A percentile compares a stretch with the other conserved stretches of the same genome.
phyloP scores from a whole-genome alignment of 2,329 filamentous ascomycete genomes.

The Sphaerulina musiva region DNA sequence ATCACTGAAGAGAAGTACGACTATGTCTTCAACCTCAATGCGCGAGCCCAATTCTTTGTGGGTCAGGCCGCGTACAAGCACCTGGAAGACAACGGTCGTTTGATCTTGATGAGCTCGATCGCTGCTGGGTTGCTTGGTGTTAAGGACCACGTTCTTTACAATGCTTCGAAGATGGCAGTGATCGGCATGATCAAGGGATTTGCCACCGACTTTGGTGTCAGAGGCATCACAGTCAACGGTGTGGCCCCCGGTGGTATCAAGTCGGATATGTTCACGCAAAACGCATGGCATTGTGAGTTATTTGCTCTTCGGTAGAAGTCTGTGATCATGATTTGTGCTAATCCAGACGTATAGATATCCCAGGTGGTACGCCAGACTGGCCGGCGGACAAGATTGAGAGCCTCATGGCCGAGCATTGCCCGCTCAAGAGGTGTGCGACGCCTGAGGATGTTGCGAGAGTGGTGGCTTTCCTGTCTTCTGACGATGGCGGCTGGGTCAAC shows the following conservation, averaged over 20 bases:
- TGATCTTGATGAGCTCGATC: conserved; percentile 70
- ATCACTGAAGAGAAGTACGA: conserved; percentile 65
- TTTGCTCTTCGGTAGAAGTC: not conserved
- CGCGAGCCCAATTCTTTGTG: conserved; percentile 68
- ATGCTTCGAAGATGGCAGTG: conserved; percentile 64
- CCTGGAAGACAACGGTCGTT: conserved; percentile 61
- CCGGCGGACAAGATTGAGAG: conserved; percentile 46
- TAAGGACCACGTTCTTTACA: conserved; percentile 65
- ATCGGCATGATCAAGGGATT: conserved; percentile 67
- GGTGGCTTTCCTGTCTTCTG: conserved; percentile 36
- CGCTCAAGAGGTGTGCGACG: conserved; percentile 43
- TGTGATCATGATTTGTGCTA: not conserved
- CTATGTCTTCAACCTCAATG: conserved; percentile 63
- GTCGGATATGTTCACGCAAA: conserved; percentile 64
- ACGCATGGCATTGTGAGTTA: conserved; percentile 27
- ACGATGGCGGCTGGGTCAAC: conserved; percentile 39
- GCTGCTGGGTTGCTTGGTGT: conserved; percentile 61
- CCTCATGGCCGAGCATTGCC: conserved; percentile 46
- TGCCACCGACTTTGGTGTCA: conserved; percentile 62
- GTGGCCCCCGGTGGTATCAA: conserved; percentile 68
- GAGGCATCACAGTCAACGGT: conserved; percentile 64
- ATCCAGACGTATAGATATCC: conserved; percentile 33
- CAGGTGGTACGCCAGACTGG: conserved; percentile 45
- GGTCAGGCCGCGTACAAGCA: conserved; percentile 68
- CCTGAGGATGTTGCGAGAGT: conserved; percentile 41